Base-by-base conservation (phyloP, 1,139 yeast genomes). In the Hyphopichia pseudoburtonii region DNA sequence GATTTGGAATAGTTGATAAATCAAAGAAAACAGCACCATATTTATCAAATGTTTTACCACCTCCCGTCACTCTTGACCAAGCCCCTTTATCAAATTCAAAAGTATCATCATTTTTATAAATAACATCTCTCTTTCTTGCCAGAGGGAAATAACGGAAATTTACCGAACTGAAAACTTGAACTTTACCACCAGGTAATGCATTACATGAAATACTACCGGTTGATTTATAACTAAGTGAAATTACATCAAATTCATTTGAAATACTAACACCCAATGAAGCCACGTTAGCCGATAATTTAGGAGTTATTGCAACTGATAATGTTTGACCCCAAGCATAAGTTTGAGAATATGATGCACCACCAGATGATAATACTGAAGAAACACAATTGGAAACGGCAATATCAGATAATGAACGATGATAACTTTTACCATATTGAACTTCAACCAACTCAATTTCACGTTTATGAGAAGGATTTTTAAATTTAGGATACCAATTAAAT, bases 381-480 rank as follows among this genome's bases (percentile, higher is more conserved):
- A 48, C 37, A 33, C 60, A 53, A 18, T 36, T 38, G 10, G 58
- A 50, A 10, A 52, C 39, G 8, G 60, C 56, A 3, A 45, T 36
- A 14, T 44, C 46, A 8, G 28, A 24, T 3, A 43, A 18, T 3
- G 25, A 17, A 1, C 21, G 19, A 3, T 18, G 16, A 10, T 35
- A 31, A 4, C 37, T 30, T 6, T 37, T 43, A 1, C 59, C 59
- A 33, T 45, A 51, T 28, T 47, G 47, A 2, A 55, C 56, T 33
- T 56, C 57, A 2, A 46, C 34, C 32, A 56, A 26, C 19, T 45
- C 47, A 1, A 56, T 43, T 3, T 36, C 34, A 17, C 48, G 38
- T 16, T 35, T 35, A 6, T 19, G 18, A 2, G 16, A 18, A 8
- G 30, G 32, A 15, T 17, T 25, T 5, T 9, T 17, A 4, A 26